phyloP scores from a whole-genome alignment of 2,329 filamentous ascomycete genomes.

The Alternaria conjuncta region DNA sequence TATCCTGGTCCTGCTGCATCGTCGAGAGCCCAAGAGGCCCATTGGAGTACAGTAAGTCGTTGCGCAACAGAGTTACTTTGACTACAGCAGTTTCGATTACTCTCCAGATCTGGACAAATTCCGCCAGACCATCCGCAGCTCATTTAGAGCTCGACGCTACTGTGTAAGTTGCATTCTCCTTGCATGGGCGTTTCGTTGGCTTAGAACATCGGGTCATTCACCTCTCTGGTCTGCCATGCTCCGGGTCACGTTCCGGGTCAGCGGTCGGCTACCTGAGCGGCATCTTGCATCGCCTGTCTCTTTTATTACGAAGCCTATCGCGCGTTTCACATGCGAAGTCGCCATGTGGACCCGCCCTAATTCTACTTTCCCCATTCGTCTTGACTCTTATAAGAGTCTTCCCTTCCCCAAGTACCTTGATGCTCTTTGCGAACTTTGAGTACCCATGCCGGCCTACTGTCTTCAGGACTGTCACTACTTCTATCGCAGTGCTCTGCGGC shows the following conservation, averaged over 20 bases:
- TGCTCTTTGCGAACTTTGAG: slow-evolving; percentile 26
- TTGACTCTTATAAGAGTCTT: slow-evolving; percentile 41
- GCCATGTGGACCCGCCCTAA: slow-evolving; percentile 25
- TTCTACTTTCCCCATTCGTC: slow-evolving; percentile 42
- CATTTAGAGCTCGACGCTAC: slow-evolving; percentile 30
- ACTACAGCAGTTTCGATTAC: slow-evolving; percentile 29
- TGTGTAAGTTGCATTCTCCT: slow-evolving; percentile 38
- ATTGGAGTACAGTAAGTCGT: slow-evolving; percentile 33
- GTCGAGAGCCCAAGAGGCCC: slow-evolving; percentile 12
- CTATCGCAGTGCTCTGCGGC: slow-evolving; percentile 86
- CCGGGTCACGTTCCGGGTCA: slow-evolving; percentile 42
- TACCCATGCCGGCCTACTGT: slow-evolving; percentile 76
- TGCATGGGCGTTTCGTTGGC: slow-evolving; percentile 25
- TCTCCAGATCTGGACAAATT: slow-evolving; percentile 6
- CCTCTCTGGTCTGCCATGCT: slow-evolving; percentile 31
- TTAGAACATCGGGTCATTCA: slow-evolving; percentile 32
- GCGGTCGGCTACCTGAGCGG: slow-evolving; percentile 34
- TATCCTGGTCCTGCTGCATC: slow-evolving; percentile 23
- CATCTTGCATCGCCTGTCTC: slow-evolving; percentile 32
- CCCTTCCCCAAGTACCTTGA: slow-evolving; percentile 16
- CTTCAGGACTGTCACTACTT: slow-evolving; percentile 92
- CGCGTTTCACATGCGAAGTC: slow-evolving; percentile 44
- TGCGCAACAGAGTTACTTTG: slow-evolving; percentile 25
- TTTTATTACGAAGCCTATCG: slow-evolving; percentile 36
- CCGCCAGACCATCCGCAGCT: slow-evolving; percentile 16